Base-by-base conservation (phyloP, 2,329 filamentous ascomycete genomes). In the Venturia asperata region DNA sequence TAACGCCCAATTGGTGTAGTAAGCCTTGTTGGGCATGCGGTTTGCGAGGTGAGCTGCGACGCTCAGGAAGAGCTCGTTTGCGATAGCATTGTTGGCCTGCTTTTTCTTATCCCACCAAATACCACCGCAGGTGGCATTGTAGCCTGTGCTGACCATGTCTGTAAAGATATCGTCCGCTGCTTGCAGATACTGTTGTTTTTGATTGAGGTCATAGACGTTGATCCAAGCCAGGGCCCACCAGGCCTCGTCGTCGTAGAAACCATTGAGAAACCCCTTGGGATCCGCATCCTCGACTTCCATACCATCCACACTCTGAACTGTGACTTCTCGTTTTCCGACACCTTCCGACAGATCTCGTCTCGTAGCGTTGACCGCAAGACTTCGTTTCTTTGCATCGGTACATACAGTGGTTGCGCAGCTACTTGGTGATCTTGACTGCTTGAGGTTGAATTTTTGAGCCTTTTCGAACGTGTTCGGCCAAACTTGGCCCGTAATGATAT, bases 41-140 rank as follows among this genome's bases (percentile, higher is more conserved):
- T 81, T 84, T 1, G 83, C 82, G 9, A 86, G 77, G 66, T 83
- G 80, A 9, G 83, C 82, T 2, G 82, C 83, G 0, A 82, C 76
- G 3, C 77, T 79, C 1, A 86, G 72, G 70, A 83, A 85, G 2
- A 86, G 78, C 68, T 83, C 82, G 66, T 85, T 86, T 1, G 81
- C 77, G 41, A 86, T 83, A 0, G 83, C 81, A 66, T 81, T 82
- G 58, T 80, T 75, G 66, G 82, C 81, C 2, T 74, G 72, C 37
- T 78, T 73, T 1, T 73, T 68, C 61, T 77, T 76, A 66, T 78
- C 78, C 79, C 80, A 83, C 70, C 76, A 82, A 63, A 83, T 75
- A 19, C 80, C 79, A 37, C 79, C 78, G 27, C 77, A 79, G 2
- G 74, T 75, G 0, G 77, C 77, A 37, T 74, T 75, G 71, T 78